Conservation (phyloP, 768 basidiomycete genomes). For the Boletus tylopilopsis region DNA sequence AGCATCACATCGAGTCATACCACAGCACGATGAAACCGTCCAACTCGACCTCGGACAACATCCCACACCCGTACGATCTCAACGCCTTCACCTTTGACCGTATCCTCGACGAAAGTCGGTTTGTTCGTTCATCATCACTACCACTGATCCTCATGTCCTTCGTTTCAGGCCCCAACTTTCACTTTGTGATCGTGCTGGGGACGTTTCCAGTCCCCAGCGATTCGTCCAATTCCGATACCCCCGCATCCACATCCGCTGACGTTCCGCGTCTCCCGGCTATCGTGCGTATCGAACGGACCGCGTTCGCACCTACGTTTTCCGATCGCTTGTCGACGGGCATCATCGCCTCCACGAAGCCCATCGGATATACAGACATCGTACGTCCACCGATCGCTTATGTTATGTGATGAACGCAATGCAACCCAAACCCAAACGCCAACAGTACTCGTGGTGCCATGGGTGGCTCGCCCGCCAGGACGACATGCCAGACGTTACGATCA, state of each 20-base stretch:
- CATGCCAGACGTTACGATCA: conserved; percentile 73
- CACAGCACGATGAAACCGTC: no score
- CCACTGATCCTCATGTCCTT: no score
- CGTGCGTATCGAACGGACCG: conserved; percentile 74
- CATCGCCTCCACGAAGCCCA: conserved; percentile 42
- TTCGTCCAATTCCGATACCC: not conserved
- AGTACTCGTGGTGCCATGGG: no score
- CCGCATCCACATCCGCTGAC: not conserved
- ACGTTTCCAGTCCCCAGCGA: conserved; percentile 39
- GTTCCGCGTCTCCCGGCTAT: conserved; percentile 49
- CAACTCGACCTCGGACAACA: no score
- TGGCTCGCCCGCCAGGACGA: conserved; percentile 23
- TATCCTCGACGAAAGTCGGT: conserved; percentile 48
- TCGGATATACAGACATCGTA: conserved; percentile 69
- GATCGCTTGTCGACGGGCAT: conserved; percentile 35
- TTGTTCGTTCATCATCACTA: no score
- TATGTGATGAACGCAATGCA: no score
- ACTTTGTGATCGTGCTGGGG: conserved; percentile 66
- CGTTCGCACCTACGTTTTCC: conserved; percentile 47
- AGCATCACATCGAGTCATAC: no score
- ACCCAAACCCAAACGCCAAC: no score
- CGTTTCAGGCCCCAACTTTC: conserved; percentile 53
- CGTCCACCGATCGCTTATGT: conserved; percentile 23
- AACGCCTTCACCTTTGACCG: conserved; percentile 46
- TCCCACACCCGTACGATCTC: conserved; percentile 33